Base-by-base conservation (phyloP, 495 filamentous ascomycete genomes). In the Podospora tetraspora region DNA sequence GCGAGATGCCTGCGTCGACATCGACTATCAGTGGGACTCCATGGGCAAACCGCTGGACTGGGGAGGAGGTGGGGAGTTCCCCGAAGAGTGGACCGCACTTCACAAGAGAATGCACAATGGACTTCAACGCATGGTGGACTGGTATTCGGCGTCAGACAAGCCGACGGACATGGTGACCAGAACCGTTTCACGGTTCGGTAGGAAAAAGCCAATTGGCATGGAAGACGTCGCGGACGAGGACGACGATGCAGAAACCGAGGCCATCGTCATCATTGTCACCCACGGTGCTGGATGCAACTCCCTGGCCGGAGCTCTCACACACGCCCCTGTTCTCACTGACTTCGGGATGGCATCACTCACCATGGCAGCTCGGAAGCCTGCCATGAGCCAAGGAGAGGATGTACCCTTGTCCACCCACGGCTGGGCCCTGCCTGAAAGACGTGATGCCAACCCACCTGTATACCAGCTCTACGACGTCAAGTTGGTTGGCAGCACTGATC, bases 281-380 rank as follows among this genome's bases (percentile, higher is more conserved):
- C 95, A 99, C 73, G 94, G 94, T n/a, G 96, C 96, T 12, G 96
- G 94, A 61, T 97, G 95, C 79, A 99, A 99, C 79, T 96, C 95
- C 0, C 78, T 99, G 61, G 93, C 98, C 62, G 93, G 94, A 7
- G 92, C 92, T 5, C 82, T 99, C 65, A 96, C 92, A 0, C 90
- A 94, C 64, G 90, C 94, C 70, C 92, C 95, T 0, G 91, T 94
- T 2, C 84, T 99, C 9, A 84, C 95, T 61, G 94, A 98, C 75
- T 91, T 98, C 19, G 89, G 87, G 34, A 92, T 94, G 79, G 91
- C 94, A 10, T 96, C 93, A 0, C 83, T 99, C 29, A 97, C 95
- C 0, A 89, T 97, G 89, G 94, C 94, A 12, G 86, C 91, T 30
- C 86, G 91, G 52, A 90, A 89, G 57, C 84, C 87, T 5, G 73